These are phyloP conservation scores for Taiozyma sp. DNA, from an alignment of 1,139 yeast species.

Conservation along the genomic window DNA sequence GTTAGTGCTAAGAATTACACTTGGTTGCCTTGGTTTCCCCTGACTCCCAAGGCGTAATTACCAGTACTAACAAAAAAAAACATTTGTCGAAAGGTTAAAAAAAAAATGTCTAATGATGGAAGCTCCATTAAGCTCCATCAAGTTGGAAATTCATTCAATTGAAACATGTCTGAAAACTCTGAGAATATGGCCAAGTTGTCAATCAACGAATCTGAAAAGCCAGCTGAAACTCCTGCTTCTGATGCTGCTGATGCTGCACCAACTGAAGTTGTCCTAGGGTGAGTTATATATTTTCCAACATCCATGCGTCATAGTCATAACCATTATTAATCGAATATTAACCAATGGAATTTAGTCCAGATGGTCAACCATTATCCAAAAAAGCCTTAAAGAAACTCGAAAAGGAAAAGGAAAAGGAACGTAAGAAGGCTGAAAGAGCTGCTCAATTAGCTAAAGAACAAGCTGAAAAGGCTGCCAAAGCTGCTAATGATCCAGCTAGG, in stretches of 20 bases:
- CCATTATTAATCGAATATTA: neutral
- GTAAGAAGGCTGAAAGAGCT: slow-evolving; percentile 89
- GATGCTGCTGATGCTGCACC: slow-evolving; percentile 19
- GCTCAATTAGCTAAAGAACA: slow-evolving; percentile 82
- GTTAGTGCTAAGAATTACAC: too few species aligned
- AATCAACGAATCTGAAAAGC: slow-evolving; percentile 23
- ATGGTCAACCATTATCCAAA: slow-evolving; percentile 93
- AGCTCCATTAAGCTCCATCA: neutral
- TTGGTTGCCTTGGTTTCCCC: too few species aligned
- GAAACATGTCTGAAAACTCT: slow-evolving; percentile 30
- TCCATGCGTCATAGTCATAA: too few species aligned
- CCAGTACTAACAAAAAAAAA: too few species aligned
- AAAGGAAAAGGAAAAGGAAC: slow-evolving; percentile 89
- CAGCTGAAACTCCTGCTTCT: slow-evolving; percentile 2
- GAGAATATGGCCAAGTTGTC: slow-evolving; percentile 34
- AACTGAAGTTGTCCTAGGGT: slow-evolving; percentile 28
- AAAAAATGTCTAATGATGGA: too few species aligned
- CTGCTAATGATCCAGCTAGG: slow-evolving; percentile 79
- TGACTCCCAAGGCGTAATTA: too few species aligned
- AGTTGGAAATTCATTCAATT: neutral
- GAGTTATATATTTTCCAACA: neutral
- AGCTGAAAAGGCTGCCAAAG: slow-evolving; percentile 74
- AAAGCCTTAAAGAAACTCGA: slow-evolving; percentile 93
- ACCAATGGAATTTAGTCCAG: slow-evolving; percentile 29
- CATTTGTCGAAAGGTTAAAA: neutral